These are phyloP conservation scores for Porodaedalea pini DNA, from an alignment of 1,284 basidiomycete genomes.

Conservation along the genomic window DNA sequence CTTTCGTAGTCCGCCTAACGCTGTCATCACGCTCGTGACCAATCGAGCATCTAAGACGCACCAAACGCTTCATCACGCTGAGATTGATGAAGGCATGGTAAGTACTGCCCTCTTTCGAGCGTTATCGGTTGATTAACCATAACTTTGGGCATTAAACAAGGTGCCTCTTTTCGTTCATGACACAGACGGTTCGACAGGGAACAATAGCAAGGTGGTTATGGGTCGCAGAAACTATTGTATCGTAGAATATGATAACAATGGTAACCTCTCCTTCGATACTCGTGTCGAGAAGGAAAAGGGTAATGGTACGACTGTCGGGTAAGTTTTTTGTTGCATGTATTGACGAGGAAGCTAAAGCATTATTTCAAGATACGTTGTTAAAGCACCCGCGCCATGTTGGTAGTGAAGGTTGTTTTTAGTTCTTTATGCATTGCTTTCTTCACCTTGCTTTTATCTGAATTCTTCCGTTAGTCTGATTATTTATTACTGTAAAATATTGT, in stretches of 20 bases:
- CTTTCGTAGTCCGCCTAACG: slow-evolving; percentile 60
- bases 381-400: slow-evolving; percentile 29
- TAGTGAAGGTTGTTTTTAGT: too few species aligned
- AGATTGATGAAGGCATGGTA: slow-evolving; percentile 87
- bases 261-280: slow-evolving; percentile 82
- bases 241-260: slow-evolving; percentile 58
- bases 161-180: slow-evolving; percentile 78
- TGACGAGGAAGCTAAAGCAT: background rate
- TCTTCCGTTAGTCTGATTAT: background rate
- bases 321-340: slow-evolving; percentile 21
- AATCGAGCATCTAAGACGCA: slow-evolving; percentile 81
- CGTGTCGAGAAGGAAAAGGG: slow-evolving; percentile 85
- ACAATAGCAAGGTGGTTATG: slow-evolving; percentile 74
- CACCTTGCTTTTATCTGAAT: background rate
- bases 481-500: slow-evolving; percentile 5
- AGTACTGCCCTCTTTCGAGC: too few species aligned
- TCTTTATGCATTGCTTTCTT: background rate
- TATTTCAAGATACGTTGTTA: slow-evolving; percentile 24
- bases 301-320: slow-evolving; percentile 73
- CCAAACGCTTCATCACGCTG: slow-evolving; percentile 68
- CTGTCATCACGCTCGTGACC: slow-evolving; percentile 79
- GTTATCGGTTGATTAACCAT: background rate
- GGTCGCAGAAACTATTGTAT: slow-evolving; percentile 88
- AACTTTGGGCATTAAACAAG: slow-evolving; percentile 35
- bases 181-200: slow-evolving; percentile 64